Evolutionary conservation across 345 rosid species (phyloP).

Genomic region (Populus davidiana): DNA sequence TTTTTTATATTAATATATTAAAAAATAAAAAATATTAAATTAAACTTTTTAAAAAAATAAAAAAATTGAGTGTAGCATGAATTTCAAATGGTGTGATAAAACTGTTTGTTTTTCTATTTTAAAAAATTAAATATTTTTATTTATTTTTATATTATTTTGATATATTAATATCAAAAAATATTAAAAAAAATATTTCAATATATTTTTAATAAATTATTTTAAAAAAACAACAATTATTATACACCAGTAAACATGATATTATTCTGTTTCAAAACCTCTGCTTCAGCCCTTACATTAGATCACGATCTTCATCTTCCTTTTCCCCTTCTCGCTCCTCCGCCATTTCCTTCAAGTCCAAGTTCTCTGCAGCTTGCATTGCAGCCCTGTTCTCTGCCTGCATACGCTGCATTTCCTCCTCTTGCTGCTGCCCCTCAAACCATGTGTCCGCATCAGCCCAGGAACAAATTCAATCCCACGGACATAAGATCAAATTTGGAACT

Average conservation of each 20-base stretch:
- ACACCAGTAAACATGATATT: not conserved
- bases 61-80: no score
- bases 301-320: conserved; percentile 66
- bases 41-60: no score
- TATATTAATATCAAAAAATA: no score
- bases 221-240: no score
- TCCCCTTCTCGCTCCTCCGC: conserved; percentile 85
- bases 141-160: no score
- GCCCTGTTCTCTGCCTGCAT: conserved; percentile 81
- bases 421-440: conserved; percentile 94
- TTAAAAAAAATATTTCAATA: no score
- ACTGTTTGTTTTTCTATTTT: no score
- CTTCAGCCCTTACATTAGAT: conserved; percentile 82
- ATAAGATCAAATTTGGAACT: not conserved
- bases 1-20: no score
- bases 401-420: conserved; percentile 79
- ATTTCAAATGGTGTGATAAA: no score
- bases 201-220: no score
- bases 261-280: conserved; percentile 43
- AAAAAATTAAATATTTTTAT: no score
- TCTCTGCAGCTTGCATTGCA: conserved; percentile 87
- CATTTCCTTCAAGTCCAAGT: conserved; percentile 79
- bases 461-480: conserved; percentile 6
- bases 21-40: no score
- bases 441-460: conserved; percentile 97